These are phyloP conservation scores for Thermochaetoides thermophila DNA, from an alignment of 495 filamentous ascomycete species.

Conservation along the genomic window DNA sequence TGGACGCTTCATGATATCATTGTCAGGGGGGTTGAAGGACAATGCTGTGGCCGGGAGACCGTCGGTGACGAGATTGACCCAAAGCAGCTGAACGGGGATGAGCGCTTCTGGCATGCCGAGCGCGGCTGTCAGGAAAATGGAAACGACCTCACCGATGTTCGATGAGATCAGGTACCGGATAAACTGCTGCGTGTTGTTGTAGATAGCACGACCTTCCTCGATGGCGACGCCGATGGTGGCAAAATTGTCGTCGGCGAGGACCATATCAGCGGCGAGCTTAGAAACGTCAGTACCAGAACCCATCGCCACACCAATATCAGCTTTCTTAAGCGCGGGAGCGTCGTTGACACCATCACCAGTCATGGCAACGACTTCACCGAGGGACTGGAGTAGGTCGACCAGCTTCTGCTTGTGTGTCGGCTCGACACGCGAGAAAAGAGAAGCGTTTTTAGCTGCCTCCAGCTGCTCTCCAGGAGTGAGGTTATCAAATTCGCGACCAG, in stretches of 20 bases:
- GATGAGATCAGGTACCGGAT: conserved; percentile 98
- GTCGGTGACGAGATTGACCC: conserved; percentile 98
- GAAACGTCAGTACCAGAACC: conserved; percentile 96
- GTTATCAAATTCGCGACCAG: conserved; percentile 84
- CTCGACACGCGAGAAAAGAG: conserved; percentile 93
- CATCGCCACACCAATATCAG: conserved; percentile 99
- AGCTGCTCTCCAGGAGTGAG: conserved; percentile 67
- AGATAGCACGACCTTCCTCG: conserved; percentile 95
- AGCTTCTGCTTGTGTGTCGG: conserved; percentile 90
- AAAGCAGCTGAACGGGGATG: conserved; percentile 92
- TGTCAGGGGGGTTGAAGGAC: conserved; percentile 93
- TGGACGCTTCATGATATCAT: conserved; percentile 89
- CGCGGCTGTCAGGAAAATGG: conserved; percentile 96
- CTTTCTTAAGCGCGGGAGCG: conserved; percentile 94
- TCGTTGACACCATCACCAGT: conserved; percentile 99
- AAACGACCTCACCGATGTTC: conserved; percentile 98
- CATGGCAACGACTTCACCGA: conserved; percentile 96
- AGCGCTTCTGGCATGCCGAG: conserved; percentile 96
- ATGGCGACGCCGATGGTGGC: conserved; percentile 93
- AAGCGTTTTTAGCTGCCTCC: conserved; percentile 69
- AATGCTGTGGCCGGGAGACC: conserved; percentile 92
- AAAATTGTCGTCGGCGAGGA: conserved; percentile 97
- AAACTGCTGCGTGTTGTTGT: conserved; percentile 99
- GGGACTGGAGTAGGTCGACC: conserved; percentile 86
- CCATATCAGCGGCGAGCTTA: conserved; percentile 96